A percentile compares a stretch with the other conserved stretches of the same genome.
Evolutionary conservation across 2,329 filamentous ascomycete species (phyloP).

Genomic region (Cadophora malorum): DNA sequence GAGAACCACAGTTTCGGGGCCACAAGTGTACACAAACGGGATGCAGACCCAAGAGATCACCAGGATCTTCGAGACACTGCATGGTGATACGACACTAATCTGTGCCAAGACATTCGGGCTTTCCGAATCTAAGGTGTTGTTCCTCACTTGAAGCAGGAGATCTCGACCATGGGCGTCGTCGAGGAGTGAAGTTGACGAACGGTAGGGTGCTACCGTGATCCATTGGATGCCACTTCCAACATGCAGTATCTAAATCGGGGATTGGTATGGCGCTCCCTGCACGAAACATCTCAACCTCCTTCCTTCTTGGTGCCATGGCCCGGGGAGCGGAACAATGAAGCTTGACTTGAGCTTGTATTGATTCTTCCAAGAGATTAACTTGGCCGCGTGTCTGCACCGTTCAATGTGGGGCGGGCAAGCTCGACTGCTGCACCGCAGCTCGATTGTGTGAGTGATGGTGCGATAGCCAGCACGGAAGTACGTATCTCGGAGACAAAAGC

Average conservation of each 20-base stretch:
- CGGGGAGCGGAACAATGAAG: constrained; percentile 3
- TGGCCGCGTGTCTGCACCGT: constrained; percentile 17
- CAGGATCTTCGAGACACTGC: constrained; percentile 2
- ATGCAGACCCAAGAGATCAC: background rate
- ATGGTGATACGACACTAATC: background rate
- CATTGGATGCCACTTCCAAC: background rate
- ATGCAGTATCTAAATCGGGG: background rate
- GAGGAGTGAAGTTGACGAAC: background rate
- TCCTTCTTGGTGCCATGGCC: constrained; percentile 24
- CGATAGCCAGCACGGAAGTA: background rate
- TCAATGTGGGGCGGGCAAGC: constrained; percentile 6
- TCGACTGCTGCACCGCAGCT: background rate
- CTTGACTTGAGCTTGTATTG: constrained; percentile 15
- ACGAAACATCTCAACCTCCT: background rate
- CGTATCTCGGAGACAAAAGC: background rate
- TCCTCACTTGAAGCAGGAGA: constrained; percentile 10
- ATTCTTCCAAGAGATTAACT: constrained; percentile 8
- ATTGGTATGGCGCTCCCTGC: background rate
- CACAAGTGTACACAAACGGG: background rate
- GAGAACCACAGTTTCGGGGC: constrained; percentile 12
- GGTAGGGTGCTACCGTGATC: background rate
- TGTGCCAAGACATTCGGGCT: background rate
- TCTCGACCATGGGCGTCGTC: background rate
- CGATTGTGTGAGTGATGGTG: background rate
- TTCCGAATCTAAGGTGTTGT: background rate